Evolutionary conservation across 2,329 filamentous ascomycete genomes (phyloP).

Genomic region (Aspergillus fumigatiaffinis): DNA sequence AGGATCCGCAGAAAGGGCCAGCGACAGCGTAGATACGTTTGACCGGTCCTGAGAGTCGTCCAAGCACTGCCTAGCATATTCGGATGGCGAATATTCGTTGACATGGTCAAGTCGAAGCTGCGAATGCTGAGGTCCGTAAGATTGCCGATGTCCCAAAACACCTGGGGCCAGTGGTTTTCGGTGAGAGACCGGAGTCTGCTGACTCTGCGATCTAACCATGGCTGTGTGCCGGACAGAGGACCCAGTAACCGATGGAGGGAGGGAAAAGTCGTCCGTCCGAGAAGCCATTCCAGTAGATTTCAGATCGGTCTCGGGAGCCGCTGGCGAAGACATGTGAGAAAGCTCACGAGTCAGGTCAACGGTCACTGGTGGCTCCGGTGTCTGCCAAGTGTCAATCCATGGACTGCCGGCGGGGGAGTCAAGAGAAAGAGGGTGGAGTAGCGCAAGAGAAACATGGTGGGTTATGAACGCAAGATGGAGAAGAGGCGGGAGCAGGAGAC

Average conservation of each 20-base stretch:
- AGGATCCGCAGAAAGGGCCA: slow-evolving; percentile 22
- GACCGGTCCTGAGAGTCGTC: slow-evolving; percentile 26
- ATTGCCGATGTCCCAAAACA: slow-evolving; percentile 28
- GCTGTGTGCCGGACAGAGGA: slow-evolving; percentile 29
- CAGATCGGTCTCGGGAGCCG: slow-evolving; percentile 19
- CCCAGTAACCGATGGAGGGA: slow-evolving; percentile 20
- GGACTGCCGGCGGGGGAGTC: slow-evolving; percentile 25
- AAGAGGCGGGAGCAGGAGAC: slow-evolving; percentile 34
- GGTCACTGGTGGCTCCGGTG: slow-evolving; percentile 34
- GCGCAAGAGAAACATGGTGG: slow-evolving; percentile 22
- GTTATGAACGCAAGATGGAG: slow-evolving; percentile 19
- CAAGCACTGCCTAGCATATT: slow-evolving; percentile 37
- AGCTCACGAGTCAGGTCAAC: slow-evolving; percentile 29
- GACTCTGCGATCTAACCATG: slow-evolving; percentile 39
- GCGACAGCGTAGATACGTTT: slow-evolving; percentile 19
- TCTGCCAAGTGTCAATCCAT: slow-evolving; percentile 43
- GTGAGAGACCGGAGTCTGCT: slow-evolving; percentile 32
- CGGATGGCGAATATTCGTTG: slow-evolving; percentile 40
- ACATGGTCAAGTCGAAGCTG: slow-evolving; percentile 33
- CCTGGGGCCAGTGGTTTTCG: slow-evolving; percentile 22
- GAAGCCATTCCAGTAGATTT: slow-evolving; percentile 24
- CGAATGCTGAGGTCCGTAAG: slow-evolving; percentile 26
- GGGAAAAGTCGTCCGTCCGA: slow-evolving; percentile 21
- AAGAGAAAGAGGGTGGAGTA: slow-evolving; percentile 15
- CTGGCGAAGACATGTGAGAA: slow-evolving; percentile 29